These are phyloP conservation scores for Dactylorhiza incarnata DNA, from an alignment of 106 monocot genomes.

Conservation along the genomic window DNA sequence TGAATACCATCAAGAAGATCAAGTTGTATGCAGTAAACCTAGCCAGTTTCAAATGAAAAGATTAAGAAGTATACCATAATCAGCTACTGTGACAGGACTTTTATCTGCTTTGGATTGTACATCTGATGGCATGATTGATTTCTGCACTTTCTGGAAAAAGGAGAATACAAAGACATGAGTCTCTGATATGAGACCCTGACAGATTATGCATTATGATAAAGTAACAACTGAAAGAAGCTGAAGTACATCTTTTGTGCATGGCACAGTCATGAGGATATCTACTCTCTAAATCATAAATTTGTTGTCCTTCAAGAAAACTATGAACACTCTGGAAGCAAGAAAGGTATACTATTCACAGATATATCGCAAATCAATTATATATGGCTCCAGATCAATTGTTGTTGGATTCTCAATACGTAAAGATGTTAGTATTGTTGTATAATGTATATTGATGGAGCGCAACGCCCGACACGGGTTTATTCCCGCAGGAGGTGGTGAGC, in stretches of 20 bases:
- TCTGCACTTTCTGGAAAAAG: slow-evolving; percentile 67
- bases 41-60: not conserved
- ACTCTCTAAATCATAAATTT: not conserved
- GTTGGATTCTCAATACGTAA: too few species aligned
- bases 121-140: slow-evolving; percentile 56
- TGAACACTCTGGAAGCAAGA: not conserved
- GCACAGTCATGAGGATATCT: not conserved
- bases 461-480: too few species aligned
- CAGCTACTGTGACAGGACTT: slow-evolving; percentile 96
- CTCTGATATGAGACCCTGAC: not conserved
- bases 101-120: slow-evolving; percentile 93
- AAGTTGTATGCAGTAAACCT: not conserved
- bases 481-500: too few species aligned
- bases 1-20: not conserved
- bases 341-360: not conserved
- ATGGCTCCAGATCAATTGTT: too few species aligned
- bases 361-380: not conserved
- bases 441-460: too few species aligned
- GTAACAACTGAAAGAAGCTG: not conserved
- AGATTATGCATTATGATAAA: not conserved
- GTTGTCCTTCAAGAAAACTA: not conserved
- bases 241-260: not conserved
- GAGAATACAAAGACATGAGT: not conserved
- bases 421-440: too few species aligned
- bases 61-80: slow-evolving; percentile 66